Evolutionary conservation across 306 rosid genomes (phyloP), one percentile per base, ranked within the genome.

Genomic region (Begonia peltatifolia): DNA sequence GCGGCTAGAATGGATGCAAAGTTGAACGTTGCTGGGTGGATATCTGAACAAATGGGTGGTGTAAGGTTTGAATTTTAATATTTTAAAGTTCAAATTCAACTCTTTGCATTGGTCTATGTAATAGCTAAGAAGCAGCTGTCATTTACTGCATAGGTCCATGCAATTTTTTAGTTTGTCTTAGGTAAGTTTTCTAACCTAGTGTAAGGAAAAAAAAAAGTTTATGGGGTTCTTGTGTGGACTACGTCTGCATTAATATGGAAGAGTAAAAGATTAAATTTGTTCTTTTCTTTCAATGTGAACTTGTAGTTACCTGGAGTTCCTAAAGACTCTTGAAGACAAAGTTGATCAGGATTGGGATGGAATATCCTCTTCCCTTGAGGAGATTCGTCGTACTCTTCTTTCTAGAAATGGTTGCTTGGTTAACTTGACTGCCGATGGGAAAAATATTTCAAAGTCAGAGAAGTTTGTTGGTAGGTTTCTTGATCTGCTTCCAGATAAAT

Each of bases 1-100:
- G 99, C 99, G 65, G 82, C 95, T 61, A 83, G 99, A 79, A 86
- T 90, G 99, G 94, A 86, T 68, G 99, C 94, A 30, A 90, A 90
- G 72, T 72, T 86, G 57, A 90, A 81, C 63, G 78, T 78, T 60
- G 88, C 93, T 0, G 99, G 99, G 60, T 90, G 92, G 99, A 73
- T 90, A 68, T 79, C 99, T 47, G 99, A 90, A 69, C 78, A 73
- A 66, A 90, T 86, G 99, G 95, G 94, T 66, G 99, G 99, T 71
- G 74, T 83, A 75, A 86, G 99, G 95, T 90, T 72, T 65, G 74
- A 20, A 67, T 53, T n/a, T 64, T 51, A 56, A 55, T 70, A 66
- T 57, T 64, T 53, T 60, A 48, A 18, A 55, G 50, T 46, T 38
- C 16, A 13, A 30, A 30, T 30, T 30, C 38, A 30, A 30, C 9